Evolutionary conservation across 169 alveolate genomes (phyloP).

Genomic region (Plasmodium adleri): DNA sequence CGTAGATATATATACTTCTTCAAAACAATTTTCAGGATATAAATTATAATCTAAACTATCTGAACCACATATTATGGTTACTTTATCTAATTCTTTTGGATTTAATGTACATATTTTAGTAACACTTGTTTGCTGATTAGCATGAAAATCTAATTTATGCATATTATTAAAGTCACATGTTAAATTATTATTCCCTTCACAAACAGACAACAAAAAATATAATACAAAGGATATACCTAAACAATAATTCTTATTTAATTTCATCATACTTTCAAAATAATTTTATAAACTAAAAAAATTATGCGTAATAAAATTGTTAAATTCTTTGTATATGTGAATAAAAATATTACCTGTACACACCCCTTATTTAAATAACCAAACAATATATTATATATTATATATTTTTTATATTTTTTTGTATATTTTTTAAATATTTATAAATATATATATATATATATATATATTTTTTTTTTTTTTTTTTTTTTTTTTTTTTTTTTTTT

Average conservation of each 20-base stretch:
- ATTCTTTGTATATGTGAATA: too few relatives aligned
- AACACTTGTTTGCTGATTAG: neutral
- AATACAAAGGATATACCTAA: neutral
- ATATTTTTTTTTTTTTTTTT: too few relatives aligned
- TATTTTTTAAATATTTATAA: too few relatives aligned
- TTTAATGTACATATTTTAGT: constrained; percentile 6
- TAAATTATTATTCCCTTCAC: constrained; percentile 5
- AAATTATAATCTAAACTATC: constrained; percentile 18
- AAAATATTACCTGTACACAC: too few relatives aligned
- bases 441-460: too few relatives aligned
- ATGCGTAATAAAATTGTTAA: too few relatives aligned
- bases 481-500: too few relatives aligned
- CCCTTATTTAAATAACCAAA: too few relatives aligned
- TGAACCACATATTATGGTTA: constrained; percentile 38
- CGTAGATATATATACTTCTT: constrained; percentile 4
- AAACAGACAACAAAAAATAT: neutral
- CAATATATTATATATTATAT: too few relatives aligned
- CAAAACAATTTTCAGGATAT: constrained; percentile 40
- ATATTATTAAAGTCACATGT: constrained; percentile 52
- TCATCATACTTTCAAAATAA: neutral
- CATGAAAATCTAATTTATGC: neutral
- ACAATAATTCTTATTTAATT: neutral
- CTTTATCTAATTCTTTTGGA: constrained; percentile 18
- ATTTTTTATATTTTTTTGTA: too few relatives aligned
- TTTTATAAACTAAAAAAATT: too few relatives aligned